Percentiles rank a stretch among this genome's conserved stretches.
Evolutionary conservation across 2,329 filamentous ascomycete species (phyloP).

Genomic region (Cercospora citrullina): DNA sequence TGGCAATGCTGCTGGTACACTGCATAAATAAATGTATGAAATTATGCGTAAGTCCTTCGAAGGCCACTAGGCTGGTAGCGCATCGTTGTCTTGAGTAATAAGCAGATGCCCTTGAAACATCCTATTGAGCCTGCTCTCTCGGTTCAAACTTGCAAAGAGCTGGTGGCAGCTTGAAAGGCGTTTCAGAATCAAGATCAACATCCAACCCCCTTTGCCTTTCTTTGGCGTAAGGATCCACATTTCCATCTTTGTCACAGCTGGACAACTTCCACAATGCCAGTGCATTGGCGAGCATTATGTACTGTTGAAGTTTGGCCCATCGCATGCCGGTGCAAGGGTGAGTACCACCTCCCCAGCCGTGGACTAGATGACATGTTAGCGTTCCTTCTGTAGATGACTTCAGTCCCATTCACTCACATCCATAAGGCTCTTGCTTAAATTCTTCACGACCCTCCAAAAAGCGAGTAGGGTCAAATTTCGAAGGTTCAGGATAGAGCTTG

Average conservation of each 20-base stretch:
- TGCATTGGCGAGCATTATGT: constrained; percentile 46
- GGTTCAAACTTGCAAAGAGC: background rate
- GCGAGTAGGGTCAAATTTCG: constrained; percentile 14
- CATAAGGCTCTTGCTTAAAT: constrained; percentile 24
- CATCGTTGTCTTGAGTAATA: background rate
- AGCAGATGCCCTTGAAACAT: background rate
- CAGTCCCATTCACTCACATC: constrained; percentile 14
- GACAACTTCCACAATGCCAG: constrained; percentile 15
- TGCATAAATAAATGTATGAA: background rate
- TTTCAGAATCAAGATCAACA: background rate
- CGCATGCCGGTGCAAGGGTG: constrained; percentile 44
- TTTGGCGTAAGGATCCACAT: background rate
- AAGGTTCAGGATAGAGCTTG: constrained; percentile 30
- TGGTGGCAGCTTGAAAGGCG: background rate
- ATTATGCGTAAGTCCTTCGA: background rate
- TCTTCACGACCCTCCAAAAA: constrained; percentile 22
- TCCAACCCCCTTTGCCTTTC: background rate
- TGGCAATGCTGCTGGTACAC: background rate
- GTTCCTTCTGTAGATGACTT: background rate
- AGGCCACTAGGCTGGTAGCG: background rate
- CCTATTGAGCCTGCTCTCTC: background rate
- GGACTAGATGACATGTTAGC: background rate
- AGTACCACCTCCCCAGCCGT: constrained; percentile 36
- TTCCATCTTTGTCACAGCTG: constrained; percentile 13
- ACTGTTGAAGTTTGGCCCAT: constrained; percentile 55